phyloP scores from a whole-genome alignment of 768 basidiomycete genomes.

The Lentinula boryana region DNA sequence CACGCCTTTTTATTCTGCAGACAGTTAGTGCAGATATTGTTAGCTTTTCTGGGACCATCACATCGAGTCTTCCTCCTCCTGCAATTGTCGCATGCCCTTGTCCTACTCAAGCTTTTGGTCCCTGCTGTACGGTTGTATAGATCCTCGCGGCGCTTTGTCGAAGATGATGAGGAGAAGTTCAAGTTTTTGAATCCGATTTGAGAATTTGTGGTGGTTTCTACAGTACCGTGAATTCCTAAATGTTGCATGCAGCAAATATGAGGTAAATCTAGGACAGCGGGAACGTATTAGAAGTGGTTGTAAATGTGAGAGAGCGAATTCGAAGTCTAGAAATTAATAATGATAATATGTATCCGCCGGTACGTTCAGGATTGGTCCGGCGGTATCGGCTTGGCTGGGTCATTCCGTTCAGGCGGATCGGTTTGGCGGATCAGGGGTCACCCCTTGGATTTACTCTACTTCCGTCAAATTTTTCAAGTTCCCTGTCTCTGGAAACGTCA shows the following conservation, averaged over 20 bases:
- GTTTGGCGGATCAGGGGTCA: neutral
- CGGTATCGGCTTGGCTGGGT: neutral
- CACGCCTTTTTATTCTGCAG: constrained; percentile 42
- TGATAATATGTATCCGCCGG: neutral
- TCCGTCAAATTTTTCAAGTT: neutral
- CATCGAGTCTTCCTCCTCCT: constrained; percentile 55
- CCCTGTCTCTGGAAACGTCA: no score
- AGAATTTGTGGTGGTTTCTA: neutral
- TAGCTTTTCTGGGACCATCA: constrained; percentile 47
- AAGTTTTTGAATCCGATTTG: neutral
- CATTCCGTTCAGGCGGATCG: neutral
- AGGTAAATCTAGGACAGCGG: neutral
- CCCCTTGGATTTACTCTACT: neutral
- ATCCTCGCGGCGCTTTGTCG: neutral
- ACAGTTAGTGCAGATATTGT: constrained; percentile 56
- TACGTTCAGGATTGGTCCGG: neutral
- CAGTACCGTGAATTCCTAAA: neutral
- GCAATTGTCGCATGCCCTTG: constrained; percentile 57
- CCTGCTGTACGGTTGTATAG: neutral
- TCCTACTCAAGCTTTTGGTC: constrained; percentile 38
- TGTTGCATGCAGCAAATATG: neutral
- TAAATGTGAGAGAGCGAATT: constrained; percentile 1
- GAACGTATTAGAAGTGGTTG: neutral
- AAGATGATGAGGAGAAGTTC: neutral
- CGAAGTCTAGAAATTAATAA: neutral